These are phyloP conservation scores for Fusarium albidum DNA, from an alignment of 2,329 filamentous ascomycete species.

Conservation along the genomic window DNA sequence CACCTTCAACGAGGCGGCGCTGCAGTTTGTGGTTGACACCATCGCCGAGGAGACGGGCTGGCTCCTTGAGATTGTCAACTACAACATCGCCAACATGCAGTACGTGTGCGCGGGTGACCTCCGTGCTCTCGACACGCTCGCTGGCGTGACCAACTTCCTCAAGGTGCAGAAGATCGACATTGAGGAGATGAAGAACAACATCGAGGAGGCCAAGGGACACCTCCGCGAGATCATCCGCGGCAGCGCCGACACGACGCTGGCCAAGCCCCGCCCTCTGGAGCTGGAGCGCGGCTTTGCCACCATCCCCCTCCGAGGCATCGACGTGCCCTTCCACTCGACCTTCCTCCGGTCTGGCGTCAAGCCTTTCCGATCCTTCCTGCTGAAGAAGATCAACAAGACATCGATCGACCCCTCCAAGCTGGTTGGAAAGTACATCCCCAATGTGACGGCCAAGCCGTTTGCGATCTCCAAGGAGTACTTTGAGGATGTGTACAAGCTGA, in stretches of 20 bases:
- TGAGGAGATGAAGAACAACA: slow-evolving; percentile 85
- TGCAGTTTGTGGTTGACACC: slow-evolving; percentile 96
- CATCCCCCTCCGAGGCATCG: slow-evolving; percentile 95
- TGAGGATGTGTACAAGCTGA: slow-evolving; percentile 96
- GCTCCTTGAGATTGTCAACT: slow-evolving; percentile 99
- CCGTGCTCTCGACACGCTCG: slow-evolving; percentile 74
- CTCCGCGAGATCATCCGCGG: slow-evolving; percentile 90
- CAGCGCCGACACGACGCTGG: slow-evolving; percentile 84
- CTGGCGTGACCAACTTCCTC: slow-evolving; percentile 90
- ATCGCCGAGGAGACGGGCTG: slow-evolving; percentile 93
- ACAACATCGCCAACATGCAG: slow-evolving; percentile 81
- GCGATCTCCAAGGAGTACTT: slow-evolving; percentile 98
- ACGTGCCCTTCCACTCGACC: slow-evolving; percentile 98
- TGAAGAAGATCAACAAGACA: slow-evolving; percentile 99
- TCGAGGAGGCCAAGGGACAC: slow-evolving; percentile 91
- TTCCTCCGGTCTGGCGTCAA: slow-evolving; percentile 98
- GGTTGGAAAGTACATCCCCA: slow-evolving; percentile 98
- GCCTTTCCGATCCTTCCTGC: slow-evolving; percentile 96
- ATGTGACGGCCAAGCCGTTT: slow-evolving; percentile 96
- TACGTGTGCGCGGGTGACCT: slow-evolving; percentile 78
- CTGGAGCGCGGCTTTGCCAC: slow-evolving; percentile 96
- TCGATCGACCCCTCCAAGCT: slow-evolving; percentile 97
- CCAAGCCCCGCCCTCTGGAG: slow-evolving; percentile 87
- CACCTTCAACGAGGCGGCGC: slow-evolving; percentile 97
- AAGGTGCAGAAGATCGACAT: slow-evolving; percentile 98